phyloP scores from a whole-genome alignment of 2,329 filamentous ascomycete genomes.

The Fusarium nelsonii region DNA sequence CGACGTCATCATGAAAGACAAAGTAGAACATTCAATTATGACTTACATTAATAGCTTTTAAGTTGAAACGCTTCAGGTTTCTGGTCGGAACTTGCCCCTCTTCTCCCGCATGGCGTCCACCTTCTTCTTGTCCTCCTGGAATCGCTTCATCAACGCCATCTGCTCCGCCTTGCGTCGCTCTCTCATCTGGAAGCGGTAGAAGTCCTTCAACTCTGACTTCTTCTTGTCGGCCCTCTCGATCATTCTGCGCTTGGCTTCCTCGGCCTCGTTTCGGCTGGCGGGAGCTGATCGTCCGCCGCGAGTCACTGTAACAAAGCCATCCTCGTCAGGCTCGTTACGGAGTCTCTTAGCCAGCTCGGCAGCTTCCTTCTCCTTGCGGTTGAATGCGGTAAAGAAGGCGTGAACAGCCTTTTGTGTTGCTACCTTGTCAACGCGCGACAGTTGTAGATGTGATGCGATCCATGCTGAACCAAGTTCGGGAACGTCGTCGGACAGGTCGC shows the following conservation, averaged over 20 bases:
- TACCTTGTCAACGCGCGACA: slow-evolving; percentile 76
- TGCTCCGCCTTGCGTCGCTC: slow-evolving; percentile 83
- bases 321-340: slow-evolving; percentile 87
- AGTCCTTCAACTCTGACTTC: slow-evolving; percentile 75
- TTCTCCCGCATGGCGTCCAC: slow-evolving; percentile 78
- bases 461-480: slow-evolving; percentile 68
- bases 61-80: slow-evolving; percentile 52
- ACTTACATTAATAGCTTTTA: slow-evolving; percentile 28
- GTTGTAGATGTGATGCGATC: slow-evolving; percentile 74
- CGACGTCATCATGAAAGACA: slow-evolving; percentile 62
- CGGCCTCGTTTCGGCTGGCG: slow-evolving; percentile 77
- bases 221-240: slow-evolving; percentile 73
- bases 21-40: slow-evolving; percentile 12
- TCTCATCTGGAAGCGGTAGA: slow-evolving; percentile 86
- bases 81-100: slow-evolving; percentile 71
- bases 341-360: slow-evolving; percentile 71
- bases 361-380: slow-evolving; percentile 74
- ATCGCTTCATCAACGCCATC: slow-evolving; percentile 74
- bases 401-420: slow-evolving; percentile 81
- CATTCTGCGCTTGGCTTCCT: slow-evolving; percentile 69
- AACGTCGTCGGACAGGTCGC: slow-evolving; percentile 67
- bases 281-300: slow-evolving; percentile 81
- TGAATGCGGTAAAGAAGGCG: slow-evolving; percentile 88
- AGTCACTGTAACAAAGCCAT: slow-evolving; percentile 94
- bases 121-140: slow-evolving; percentile 80